Conservation (phyloP, 179 eudicot species). For the Silene coronaria region DNA sequence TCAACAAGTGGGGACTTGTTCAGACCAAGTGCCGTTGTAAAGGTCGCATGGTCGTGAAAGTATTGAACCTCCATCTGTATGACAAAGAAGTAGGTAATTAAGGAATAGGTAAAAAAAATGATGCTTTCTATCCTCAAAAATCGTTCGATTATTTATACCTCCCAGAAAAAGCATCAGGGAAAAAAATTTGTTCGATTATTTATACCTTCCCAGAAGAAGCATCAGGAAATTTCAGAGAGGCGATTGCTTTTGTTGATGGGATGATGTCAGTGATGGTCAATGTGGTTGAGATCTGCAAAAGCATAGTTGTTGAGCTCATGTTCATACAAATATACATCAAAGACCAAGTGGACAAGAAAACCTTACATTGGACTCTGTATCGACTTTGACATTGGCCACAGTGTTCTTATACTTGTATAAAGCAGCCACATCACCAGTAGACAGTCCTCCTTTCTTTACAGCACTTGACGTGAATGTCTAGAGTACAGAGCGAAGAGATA, state of each 20-base stretch:
- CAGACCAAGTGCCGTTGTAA: conserved; percentile 59
- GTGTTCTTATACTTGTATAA: conserved; percentile 69
- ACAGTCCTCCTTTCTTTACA: conserved; percentile 91
- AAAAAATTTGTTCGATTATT: neutral
- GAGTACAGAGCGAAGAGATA: neutral
- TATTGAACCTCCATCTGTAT: conserved; percentile 78
- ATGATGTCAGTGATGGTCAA: conserved; percentile 49
- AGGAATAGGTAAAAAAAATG: neutral
- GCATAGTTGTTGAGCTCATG: conserved; percentile 6
- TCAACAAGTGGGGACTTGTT: conserved; percentile 66
- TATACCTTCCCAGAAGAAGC: conserved; percentile 68
- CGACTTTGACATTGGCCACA: conserved; percentile 64
- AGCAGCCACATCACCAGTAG: conserved; percentile 81
- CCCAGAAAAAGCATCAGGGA: conserved; percentile 62
- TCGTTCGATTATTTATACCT: conserved; percentile 33
- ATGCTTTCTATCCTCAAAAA: neutral
- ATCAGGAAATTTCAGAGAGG: conserved; percentile 61
- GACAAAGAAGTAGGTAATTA: conserved; percentile 11
- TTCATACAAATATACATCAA: neutral
- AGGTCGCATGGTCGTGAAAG: conserved; percentile 77
- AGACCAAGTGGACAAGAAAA: neutral
- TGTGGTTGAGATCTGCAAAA: conserved; percentile 62
- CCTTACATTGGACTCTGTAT: conserved; percentile 77
- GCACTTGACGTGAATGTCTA: conserved; percentile 89
- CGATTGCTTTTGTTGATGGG: conserved; percentile 73